These are phyloP conservation scores for Venturia oleaginea DNA, from an alignment of 2,329 filamentous ascomycete species.

Conservation along the genomic window DNA sequence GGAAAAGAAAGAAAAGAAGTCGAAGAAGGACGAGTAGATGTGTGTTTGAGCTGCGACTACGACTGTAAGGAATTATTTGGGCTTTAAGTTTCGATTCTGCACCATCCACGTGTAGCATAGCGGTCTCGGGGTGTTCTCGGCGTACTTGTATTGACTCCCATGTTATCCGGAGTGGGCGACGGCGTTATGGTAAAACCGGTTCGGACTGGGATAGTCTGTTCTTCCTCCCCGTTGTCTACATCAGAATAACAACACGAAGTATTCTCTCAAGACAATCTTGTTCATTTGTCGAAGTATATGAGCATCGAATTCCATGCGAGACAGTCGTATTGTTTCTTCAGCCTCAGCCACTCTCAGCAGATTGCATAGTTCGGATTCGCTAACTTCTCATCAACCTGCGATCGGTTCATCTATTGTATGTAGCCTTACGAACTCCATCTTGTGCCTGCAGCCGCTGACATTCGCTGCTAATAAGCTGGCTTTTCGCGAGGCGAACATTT, in stretches of 20 bases:
- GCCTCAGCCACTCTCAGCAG: too few relatives aligned
- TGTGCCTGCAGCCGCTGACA: too few relatives aligned
- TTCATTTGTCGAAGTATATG: too few relatives aligned
- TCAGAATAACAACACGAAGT: neutral
- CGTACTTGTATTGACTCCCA: neutral
- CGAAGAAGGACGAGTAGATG: slow-evolving; percentile 4
- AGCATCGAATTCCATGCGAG: too few relatives aligned
- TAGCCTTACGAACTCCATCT: too few relatives aligned
- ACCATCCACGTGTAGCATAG: slow-evolving; percentile 3
- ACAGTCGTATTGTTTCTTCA: too few relatives aligned
- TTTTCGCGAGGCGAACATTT: too few relatives aligned
- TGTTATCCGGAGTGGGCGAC: neutral
- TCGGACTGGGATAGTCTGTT: neutral
- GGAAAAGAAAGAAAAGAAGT: slow-evolving; percentile 32
- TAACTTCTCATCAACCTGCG: too few relatives aligned
- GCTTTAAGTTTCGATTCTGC: neutral
- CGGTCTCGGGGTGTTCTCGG: neutral
- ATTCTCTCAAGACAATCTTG: neutral
- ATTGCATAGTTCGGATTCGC: too few relatives aligned
- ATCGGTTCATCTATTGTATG: too few relatives aligned
- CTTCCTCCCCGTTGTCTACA: neutral
- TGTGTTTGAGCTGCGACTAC: neutral
- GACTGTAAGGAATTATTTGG: neutral
- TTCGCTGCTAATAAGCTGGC: too few relatives aligned
- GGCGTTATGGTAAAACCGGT: neutral